A percentile compares a stretch with the other conserved stretches of the same genome.
phyloP scores from a whole-genome alignment of 257 asterid genomes.

The Striga asiatica region DNA sequence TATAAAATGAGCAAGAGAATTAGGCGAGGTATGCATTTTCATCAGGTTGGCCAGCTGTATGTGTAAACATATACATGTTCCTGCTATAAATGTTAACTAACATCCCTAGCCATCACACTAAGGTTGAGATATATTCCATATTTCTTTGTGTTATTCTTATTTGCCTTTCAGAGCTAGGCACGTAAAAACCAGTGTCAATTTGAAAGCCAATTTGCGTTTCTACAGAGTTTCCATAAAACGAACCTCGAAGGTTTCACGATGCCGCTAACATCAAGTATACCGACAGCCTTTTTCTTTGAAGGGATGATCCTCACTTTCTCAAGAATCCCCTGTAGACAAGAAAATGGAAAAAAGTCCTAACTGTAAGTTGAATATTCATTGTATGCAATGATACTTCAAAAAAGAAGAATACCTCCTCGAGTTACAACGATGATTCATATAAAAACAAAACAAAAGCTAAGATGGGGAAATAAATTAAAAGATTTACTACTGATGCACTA shows the following conservation, averaged over 20 bases:
- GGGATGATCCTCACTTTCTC: slow-evolving; percentile 56
- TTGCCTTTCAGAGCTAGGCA: neutral
- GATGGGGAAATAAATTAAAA: neutral
- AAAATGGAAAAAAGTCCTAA: no score
- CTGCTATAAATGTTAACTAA: neutral
- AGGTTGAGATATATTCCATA: neutral
- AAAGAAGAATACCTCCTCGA: no score
- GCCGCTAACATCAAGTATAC: slow-evolving; percentile 71
- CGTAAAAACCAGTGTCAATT: neutral
- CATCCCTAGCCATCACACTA: no score
- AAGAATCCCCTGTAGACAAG: slow-evolving; percentile 36
- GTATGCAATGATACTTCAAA: no score
- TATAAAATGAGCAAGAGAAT: slow-evolving; percentile 22
- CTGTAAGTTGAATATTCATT: no score
- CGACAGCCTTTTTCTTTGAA: slow-evolving; percentile 53
- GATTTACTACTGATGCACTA: neutral
- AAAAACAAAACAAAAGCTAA: neutral
- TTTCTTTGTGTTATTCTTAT: no score
- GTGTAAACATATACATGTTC: neutral
- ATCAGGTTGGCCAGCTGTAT: neutral
- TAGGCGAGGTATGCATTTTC: neutral
- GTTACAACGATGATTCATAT: no score
- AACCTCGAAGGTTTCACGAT: slow-evolving; percentile 78
- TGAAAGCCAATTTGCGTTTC: neutral
- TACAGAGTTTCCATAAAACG: neutral